Evolutionary conservation across 352 stramenopile genomes (phyloP).

Genomic region (Phytophthora sp.): DNA sequence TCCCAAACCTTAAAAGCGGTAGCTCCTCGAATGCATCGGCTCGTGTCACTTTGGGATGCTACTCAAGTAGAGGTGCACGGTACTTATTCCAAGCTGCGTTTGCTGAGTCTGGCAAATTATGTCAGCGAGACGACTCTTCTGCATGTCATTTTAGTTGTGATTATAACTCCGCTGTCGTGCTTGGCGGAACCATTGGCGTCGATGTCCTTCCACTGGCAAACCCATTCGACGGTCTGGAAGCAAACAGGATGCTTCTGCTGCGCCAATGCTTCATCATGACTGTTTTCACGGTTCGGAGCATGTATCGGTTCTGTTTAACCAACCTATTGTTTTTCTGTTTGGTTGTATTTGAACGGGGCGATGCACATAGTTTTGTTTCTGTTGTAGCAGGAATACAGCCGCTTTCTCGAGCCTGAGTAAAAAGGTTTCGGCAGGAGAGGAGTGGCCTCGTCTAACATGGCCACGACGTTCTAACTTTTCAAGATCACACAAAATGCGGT

Average conservation of each 20-base stretch:
- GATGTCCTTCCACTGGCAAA: conserved; percentile 12
- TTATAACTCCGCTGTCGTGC: conserved; percentile 16
- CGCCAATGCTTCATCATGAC: conserved; percentile 28
- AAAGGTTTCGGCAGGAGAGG: no score
- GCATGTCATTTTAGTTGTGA: conserved; percentile 4
- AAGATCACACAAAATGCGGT: no score
- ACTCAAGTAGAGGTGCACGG: conserved; percentile 25
- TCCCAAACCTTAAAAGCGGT: no score
- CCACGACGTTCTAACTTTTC: no score
- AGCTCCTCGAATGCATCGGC: no score
- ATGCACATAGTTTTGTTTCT: no score
- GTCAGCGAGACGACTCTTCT: background rate
- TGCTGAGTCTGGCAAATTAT: conserved; percentile 10
- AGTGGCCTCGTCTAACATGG: no score
- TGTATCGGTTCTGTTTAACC: no score
- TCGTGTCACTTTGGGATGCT: conserved; percentile 7
- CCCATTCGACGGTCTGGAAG: conserved; percentile 7
- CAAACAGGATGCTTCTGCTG: conserved; percentile 17
- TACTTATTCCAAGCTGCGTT: conserved; percentile 8
- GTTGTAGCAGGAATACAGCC: no score
- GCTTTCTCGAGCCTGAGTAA: no score
- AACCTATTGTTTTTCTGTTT: no score
- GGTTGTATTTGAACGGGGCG: no score
- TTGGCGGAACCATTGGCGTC: conserved; percentile 10
- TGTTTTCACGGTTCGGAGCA: conserved; percentile 12